Evolutionary conservation across 2,329 filamentous ascomycete species (phyloP).

Genomic region (Grosmannia huntii): DNA sequence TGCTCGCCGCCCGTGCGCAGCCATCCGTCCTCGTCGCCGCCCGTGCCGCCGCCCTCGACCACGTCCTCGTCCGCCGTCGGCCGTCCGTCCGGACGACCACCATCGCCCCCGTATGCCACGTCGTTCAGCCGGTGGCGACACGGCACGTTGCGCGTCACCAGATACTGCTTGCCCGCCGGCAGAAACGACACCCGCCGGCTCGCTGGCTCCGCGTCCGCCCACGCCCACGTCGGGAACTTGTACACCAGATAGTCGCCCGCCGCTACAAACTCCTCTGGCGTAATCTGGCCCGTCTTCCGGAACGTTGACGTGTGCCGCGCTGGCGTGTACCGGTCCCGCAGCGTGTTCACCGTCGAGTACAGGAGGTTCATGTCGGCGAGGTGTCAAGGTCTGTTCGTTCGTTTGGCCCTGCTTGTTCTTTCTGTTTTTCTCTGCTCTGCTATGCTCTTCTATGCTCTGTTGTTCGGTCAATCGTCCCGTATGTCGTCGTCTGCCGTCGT

Average conservation of each 20-base stretch:
- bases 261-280: conserved; percentile 88
- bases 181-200: conserved; percentile 69
- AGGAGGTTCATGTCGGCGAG: conserved; percentile 57
- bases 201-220: conserved; percentile 77
- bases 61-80: conserved; percentile 20
- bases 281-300: conserved; percentile 86
- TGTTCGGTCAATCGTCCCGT: too few species aligned
- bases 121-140: conserved; percentile 86
- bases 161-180: conserved; percentile 82
- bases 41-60: conserved; percentile 48
- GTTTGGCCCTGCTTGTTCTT: background rate
- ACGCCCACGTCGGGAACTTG: conserved; percentile 98
- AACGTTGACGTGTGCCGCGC: conserved; percentile 87
- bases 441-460: too few species aligned
- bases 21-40: conserved; percentile 74
- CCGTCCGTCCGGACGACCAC: conserved; percentile 58
- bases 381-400: too few species aligned
- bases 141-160: conserved; percentile 88
- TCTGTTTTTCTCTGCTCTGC: too few species aligned
- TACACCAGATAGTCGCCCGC: conserved; percentile 96
- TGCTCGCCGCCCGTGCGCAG: conserved; percentile 61
- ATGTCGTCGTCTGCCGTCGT: too few species aligned
- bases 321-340: conserved; percentile 84
- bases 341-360: conserved; percentile 81
- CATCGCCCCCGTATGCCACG: conserved; percentile 80